phyloP scores from a whole-genome alignment of 257 asterid genomes.

The Solanum sejunctum region DNA sequence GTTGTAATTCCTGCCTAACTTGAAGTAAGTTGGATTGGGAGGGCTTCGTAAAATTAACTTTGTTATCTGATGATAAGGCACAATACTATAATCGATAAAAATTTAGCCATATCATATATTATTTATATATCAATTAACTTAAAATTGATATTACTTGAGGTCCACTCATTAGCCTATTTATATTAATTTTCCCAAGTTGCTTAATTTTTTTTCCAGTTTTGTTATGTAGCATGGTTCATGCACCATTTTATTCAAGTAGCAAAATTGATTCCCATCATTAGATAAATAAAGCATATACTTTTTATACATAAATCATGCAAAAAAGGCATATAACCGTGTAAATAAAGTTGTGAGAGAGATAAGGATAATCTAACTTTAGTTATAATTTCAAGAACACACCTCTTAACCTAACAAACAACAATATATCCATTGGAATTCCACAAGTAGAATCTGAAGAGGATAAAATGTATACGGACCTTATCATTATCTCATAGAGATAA shows the following conservation, averaged over 20 bases:
- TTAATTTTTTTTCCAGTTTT: neutral
- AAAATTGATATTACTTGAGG: neutral
- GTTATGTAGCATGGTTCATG: neutral
- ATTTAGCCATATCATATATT: neutral
- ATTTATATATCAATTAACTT: too few species aligned
- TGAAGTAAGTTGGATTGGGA: neutral
- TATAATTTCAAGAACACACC: neutral
- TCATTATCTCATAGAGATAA: too few species aligned
- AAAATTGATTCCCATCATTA: neutral
- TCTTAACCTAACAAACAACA: neutral
- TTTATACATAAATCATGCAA: neutral
- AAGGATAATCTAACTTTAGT: neutral
- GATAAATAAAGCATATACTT: neutral
- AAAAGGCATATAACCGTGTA: neutral
- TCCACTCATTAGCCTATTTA: neutral
- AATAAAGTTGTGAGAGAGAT: neutral
- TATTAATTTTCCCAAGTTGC: neutral
- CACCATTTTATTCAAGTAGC: neutral
- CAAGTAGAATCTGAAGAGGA: too few species aligned
- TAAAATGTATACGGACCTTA: too few species aligned
- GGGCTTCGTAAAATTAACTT: neutral
- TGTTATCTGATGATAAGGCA: neutral
- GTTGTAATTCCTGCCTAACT: neutral
- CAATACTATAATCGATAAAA: neutral
- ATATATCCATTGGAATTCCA: too few species aligned